Evolutionary conservation across 2,329 filamentous ascomycete species (phyloP).

Genomic region (Trichophyton rubrum): DNA sequence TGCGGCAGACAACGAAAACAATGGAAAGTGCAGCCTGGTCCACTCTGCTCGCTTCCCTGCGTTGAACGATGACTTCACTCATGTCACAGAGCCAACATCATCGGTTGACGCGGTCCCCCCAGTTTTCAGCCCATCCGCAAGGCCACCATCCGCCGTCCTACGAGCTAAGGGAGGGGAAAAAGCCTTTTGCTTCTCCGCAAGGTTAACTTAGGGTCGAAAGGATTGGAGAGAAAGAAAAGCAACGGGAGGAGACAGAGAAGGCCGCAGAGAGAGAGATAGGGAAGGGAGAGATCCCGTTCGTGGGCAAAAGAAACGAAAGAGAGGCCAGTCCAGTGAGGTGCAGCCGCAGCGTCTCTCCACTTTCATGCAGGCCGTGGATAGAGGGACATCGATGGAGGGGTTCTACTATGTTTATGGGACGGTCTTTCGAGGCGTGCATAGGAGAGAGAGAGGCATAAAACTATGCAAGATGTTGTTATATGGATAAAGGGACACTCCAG

Average conservation of each 20-base stretch:
- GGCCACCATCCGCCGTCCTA: too few species aligned
- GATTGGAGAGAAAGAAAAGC: too few species aligned
- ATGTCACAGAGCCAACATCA: not conserved
- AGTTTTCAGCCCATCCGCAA: too few species aligned
- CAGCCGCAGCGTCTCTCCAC: not conserved
- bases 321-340: not conserved
- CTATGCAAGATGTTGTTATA: not conserved
- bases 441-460: too few species aligned
- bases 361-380: not conserved
- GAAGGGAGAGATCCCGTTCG: not conserved
- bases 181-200: too few species aligned
- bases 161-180: too few species aligned
- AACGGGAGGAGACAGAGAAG: too few species aligned
- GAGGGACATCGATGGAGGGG: too few species aligned
- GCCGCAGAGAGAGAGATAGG: too few species aligned
- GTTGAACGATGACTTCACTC: not conserved
- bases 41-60: not conserved
- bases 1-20: not conserved
- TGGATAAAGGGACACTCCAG: not conserved
- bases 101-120: not conserved
- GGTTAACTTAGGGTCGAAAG: too few species aligned
- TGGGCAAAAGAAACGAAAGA: not conserved
- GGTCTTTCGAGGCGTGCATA: too few species aligned
- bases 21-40: not conserved
- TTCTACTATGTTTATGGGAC: too few species aligned